phyloP scores from a whole-genome alignment of 106 monocot species.

The Phalaenopsis aphrodite region DNA sequence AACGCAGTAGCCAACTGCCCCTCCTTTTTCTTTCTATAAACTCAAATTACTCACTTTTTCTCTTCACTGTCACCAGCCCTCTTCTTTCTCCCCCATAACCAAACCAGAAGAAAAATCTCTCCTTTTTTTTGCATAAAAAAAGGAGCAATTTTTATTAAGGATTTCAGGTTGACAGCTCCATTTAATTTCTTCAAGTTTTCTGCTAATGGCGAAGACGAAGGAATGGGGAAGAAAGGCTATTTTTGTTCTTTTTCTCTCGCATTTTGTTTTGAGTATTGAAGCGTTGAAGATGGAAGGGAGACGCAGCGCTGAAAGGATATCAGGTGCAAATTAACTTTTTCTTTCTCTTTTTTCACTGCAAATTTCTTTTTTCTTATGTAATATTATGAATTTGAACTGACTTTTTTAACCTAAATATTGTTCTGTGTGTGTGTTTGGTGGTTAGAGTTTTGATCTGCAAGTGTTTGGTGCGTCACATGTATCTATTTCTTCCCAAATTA shows the following conservation, averaged over 20 bases:
- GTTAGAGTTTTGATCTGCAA: background rate
- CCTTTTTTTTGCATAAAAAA: background rate
- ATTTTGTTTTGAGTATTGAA: constrained; percentile 6
- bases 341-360: background rate
- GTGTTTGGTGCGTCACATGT: background rate
- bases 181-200: background rate
- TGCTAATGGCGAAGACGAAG: constrained; percentile 3
- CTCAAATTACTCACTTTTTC: background rate
- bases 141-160: background rate
- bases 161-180: background rate
- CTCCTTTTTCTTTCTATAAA: background rate
- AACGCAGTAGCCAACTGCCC: constrained; percentile 9
- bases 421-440: too few species aligned
- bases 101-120: background rate
- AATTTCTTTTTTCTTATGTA: too few species aligned
- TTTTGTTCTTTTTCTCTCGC: constrained; percentile 18
- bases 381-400: too few species aligned
- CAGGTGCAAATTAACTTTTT: constrained; percentile 20
- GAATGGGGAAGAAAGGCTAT: constrained; percentile 22
- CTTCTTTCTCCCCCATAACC: background rate
- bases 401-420: too few species aligned
- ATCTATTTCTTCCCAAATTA: too few species aligned
- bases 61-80: background rate
- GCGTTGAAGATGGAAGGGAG: constrained; percentile 15
- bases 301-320: constrained; percentile 47